phyloP scores from a whole-genome alignment of 2,329 filamentous ascomycete species.

The Lecanicillium sp. region DNA sequence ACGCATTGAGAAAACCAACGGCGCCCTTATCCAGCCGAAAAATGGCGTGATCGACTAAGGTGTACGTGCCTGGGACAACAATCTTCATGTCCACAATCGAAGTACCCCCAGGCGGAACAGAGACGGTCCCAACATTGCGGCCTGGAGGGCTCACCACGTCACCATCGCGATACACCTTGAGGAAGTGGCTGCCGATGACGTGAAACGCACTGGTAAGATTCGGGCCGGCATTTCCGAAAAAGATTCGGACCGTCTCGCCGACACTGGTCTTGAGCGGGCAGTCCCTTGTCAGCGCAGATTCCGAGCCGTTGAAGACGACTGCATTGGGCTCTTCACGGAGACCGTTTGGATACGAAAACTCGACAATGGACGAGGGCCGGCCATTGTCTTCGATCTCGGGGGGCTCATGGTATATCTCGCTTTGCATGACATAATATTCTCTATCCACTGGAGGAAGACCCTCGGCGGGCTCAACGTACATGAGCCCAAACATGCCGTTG shows the following conservation, averaged over 20 bases:
- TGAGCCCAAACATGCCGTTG: constrained; percentile 32
- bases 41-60: constrained; percentile 29
- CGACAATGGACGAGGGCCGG: constrained; percentile 22
- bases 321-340: constrained; percentile 27
- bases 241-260: constrained; percentile 27
- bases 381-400: constrained; percentile 27
- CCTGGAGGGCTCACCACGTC: constrained; percentile 26
- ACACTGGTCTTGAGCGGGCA: constrained; percentile 25
- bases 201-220: constrained; percentile 30
- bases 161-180: constrained; percentile 25
- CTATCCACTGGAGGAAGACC: constrained; percentile 25
- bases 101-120: constrained; percentile 24
- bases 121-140: constrained; percentile 22
- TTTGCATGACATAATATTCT: constrained; percentile 33
- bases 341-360: constrained; percentile 29
- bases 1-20: constrained; percentile 29
- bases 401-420: constrained; percentile 31
- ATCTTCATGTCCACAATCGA: constrained; percentile 28
- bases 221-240: constrained; percentile 30
- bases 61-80: constrained; percentile 28
- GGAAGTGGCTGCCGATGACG: constrained; percentile 26
- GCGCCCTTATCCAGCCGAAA: constrained; percentile 29
- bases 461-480: constrained; percentile 29
- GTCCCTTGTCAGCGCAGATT: constrained; percentile 25
- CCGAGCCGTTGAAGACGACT: constrained; percentile 29